phyloP scores from a whole-genome alignment of 345 rosid species.

The Hibiscus trionum region DNA sequence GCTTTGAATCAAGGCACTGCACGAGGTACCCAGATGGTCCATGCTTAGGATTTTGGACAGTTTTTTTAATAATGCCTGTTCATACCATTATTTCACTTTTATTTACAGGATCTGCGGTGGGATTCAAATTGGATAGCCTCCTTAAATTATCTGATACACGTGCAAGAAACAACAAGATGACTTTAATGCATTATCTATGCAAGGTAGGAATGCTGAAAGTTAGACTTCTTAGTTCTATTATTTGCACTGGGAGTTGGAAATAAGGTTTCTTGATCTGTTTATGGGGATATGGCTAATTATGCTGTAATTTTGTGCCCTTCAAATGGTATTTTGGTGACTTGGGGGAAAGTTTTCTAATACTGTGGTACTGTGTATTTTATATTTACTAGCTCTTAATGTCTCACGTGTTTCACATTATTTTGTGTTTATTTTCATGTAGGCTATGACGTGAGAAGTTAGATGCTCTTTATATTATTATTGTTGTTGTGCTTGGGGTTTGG shows the following conservation, averaged over 20 bases:
- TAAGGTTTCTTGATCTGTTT: neutral
- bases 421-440: neutral
- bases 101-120: constrained; percentile 83
- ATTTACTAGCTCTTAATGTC: neutral
- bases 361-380: neutral
- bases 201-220: constrained; percentile 48
- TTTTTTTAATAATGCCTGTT: constrained; percentile 2
- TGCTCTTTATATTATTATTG: neutral
- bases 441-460: neutral
- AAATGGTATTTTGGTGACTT: neutral
- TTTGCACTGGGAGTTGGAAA: neutral
- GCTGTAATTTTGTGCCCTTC: neutral
- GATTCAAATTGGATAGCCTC: constrained; percentile 97
- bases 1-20: constrained; percentile 99
- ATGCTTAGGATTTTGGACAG: neutral
- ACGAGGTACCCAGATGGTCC: constrained; percentile 40
- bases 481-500: neutral
- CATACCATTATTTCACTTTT: neutral
- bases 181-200: constrained; percentile 93
- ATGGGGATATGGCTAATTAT: neutral
- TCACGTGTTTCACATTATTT: neutral
- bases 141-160: constrained; percentile 95
- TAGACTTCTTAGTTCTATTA: neutral
- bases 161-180: constrained; percentile 92
- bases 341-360: neutral